phyloP scores from a whole-genome alignment of 106 monocot species.

The Dendrobium nobile region DNA sequence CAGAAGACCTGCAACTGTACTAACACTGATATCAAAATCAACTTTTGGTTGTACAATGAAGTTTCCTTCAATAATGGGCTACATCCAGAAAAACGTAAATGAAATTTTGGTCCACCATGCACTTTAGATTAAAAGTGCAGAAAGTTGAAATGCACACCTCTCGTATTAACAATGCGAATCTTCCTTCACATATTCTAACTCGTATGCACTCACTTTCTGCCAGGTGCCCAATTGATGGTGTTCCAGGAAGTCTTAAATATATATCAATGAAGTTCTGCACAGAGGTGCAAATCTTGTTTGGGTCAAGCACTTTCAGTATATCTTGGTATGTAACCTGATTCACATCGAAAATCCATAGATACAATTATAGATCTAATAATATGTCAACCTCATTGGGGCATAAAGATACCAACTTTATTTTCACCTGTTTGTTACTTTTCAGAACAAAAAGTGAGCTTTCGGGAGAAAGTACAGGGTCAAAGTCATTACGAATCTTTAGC shows the following conservation, averaged over 20 bases:
- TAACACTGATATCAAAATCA: slow-evolving; percentile 98
- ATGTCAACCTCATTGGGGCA: not conserved
- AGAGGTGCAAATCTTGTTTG: slow-evolving; percentile 81
- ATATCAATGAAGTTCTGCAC: slow-evolving; percentile 95
- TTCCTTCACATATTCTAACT: slow-evolving; percentile 98
- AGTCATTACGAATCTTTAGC: slow-evolving; percentile 98
- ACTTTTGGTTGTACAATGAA: slow-evolving; percentile 97
- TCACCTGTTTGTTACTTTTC: slow-evolving; percentile 92
- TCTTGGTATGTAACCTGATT: slow-evolving; percentile 83
- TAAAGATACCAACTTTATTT: slow-evolving; percentile 3
- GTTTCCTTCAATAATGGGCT: slow-evolving; percentile 97
- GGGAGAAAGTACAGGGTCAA: slow-evolving; percentile 98
- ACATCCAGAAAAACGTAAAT: slow-evolving; percentile 7
- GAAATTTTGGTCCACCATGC: not conserved
- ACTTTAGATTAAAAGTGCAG: slow-evolving; percentile 13
- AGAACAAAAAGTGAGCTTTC: slow-evolving; percentile 96
- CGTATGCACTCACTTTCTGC: slow-evolving; percentile 88
- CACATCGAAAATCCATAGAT: slow-evolving; percentile 9
- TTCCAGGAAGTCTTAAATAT: slow-evolving; percentile 85
- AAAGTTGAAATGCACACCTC: slow-evolving; percentile 43
- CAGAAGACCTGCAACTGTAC: slow-evolving; percentile 94
- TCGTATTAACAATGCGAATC: slow-evolving; percentile 91
- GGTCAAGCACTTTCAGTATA: slow-evolving; percentile 78
- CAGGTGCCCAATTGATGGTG: slow-evolving; percentile 65
- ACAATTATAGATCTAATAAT: not conserved